Conservation (phyloP, 2,329 filamentous ascomycete species). For the Scorias spongiosa region DNA sequence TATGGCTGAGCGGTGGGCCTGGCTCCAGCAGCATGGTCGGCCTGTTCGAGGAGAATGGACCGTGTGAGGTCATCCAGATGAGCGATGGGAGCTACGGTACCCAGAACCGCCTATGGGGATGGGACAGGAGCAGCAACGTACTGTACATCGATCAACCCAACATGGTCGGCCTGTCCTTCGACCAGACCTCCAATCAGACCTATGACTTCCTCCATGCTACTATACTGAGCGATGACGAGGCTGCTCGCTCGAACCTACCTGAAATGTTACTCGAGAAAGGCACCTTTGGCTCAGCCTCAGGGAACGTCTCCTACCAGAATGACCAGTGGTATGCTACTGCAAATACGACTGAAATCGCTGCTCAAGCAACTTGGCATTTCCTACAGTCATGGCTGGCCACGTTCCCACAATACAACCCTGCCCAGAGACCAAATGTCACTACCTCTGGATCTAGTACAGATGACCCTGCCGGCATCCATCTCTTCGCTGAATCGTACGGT, state of each 20-base stretch:
- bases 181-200: conserved; percentile 47
- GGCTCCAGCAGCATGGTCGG: conserved; percentile 50
- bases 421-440: conserved; percentile 16
- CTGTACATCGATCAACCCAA: conserved; percentile 50
- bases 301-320: conserved; percentile 6
- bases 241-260: conserved; percentile 9
- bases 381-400: conserved; percentile 41
- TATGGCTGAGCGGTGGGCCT: conserved; percentile 55
- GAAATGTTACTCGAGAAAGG: conserved; percentile 40
- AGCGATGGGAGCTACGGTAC: conserved; percentile 37
- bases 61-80: conserved; percentile 27
- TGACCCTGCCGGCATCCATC: conserved; percentile 3
- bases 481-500: conserved; percentile 14
- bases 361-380: conserved; percentile 46
- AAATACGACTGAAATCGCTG: conserved; percentile 22
- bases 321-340: conserved; percentile 13
- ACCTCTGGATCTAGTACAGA: neutral
- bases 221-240: conserved; percentile 11
- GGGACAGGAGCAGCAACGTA: conserved; percentile 46
- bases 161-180: conserved; percentile 55
- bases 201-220: conserved; percentile 23
- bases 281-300: conserved; percentile 44
- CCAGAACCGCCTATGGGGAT: conserved; percentile 45
- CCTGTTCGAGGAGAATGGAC: conserved; percentile 46
- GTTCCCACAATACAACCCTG: conserved; percentile 23